Evolutionary conservation across 306 rosid genomes (phyloP).

Genomic region (Elaeagnus macrophylla): DNA sequence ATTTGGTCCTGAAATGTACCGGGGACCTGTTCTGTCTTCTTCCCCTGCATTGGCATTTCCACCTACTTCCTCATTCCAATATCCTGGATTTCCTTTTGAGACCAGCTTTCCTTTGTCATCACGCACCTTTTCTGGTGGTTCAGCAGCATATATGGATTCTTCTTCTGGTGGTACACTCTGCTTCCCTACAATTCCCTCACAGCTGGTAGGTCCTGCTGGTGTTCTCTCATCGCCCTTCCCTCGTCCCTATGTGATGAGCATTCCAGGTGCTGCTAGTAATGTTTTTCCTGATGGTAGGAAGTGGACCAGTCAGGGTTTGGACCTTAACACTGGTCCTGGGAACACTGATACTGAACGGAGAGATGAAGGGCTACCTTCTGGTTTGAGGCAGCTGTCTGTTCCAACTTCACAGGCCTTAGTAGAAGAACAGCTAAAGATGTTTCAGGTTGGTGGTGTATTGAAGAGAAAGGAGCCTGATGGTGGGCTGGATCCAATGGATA

Average conservation of each 20-base stretch:
- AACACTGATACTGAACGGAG: constrained; percentile 51
- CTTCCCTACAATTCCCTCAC: constrained; percentile 51
- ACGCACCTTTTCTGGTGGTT: constrained; percentile 37
- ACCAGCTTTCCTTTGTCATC: constrained; percentile 50
- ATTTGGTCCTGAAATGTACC: constrained; percentile 42
- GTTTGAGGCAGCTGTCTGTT: constrained; percentile 49
- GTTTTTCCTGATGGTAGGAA: constrained; percentile 42
- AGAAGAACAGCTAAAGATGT: constrained; percentile 50
- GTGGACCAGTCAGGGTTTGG: constrained; percentile 63
- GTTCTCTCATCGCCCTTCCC: constrained; percentile 41
- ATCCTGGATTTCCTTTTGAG: constrained; percentile 55
- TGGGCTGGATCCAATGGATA: constrained; percentile 44
- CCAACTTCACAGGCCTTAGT: constrained; percentile 43
- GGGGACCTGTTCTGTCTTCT: constrained; percentile 52
- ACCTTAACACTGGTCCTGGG: constrained; percentile 75
- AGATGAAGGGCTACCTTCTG: constrained; percentile 34
- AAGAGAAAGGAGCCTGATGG: constrained; percentile 79
- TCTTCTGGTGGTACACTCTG: constrained; percentile 47
- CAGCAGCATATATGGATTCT: constrained; percentile 47
- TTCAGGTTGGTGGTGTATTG: constrained; percentile 39
- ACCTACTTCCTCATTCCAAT: constrained; percentile 35
- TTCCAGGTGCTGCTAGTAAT: constrained; percentile 42
- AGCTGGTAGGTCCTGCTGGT: constrained; percentile 45
- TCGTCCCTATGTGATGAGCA: constrained; percentile 48
- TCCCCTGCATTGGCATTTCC: constrained; percentile 56